phyloP scores from a whole-genome alignment of 805 yeast genomes.

The Lachancea nothofagi region DNA sequence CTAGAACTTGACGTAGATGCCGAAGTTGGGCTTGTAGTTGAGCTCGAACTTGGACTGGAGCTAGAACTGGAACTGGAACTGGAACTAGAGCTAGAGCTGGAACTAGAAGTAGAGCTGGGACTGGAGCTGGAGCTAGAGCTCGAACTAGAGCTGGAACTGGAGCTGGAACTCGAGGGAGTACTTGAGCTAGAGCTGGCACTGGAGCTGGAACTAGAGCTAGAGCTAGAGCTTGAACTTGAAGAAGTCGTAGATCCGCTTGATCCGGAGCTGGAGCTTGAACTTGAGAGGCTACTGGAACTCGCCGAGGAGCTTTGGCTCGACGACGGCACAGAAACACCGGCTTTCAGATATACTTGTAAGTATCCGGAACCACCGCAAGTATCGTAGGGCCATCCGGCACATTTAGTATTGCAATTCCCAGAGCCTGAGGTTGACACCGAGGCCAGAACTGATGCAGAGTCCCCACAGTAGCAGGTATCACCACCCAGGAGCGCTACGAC shows the following conservation, averaged over 20 bases:
- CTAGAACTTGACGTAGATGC: slow-evolving; percentile 8
- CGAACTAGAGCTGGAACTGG: slow-evolving; percentile 7
- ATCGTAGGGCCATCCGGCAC: slow-evolving; percentile 60
- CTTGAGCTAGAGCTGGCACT: slow-evolving; percentile 13
- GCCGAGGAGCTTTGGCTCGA: slow-evolving; percentile 15
- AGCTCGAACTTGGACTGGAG: slow-evolving; percentile 15
- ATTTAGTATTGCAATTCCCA: slow-evolving; percentile 39
- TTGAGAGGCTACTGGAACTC: slow-evolving; percentile 4
- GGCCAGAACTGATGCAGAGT: slow-evolving; percentile 22
- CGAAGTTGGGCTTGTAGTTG: slow-evolving; percentile 11
- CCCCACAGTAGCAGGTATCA: slow-evolving; percentile 62
- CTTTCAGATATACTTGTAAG: slow-evolving; percentile 42
- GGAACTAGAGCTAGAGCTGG: slow-evolving; percentile 9
- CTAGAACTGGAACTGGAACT: slow-evolving; percentile 10
- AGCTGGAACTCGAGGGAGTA: slow-evolving; percentile 14
- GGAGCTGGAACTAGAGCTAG: slow-evolving; percentile 7
- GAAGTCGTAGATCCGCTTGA: slow-evolving; percentile 13
- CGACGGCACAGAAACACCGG: slow-evolving; percentile 28
- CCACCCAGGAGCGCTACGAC: slow-evolving; percentile 52
- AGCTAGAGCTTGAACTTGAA: slow-evolving; percentile 9
- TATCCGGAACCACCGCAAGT: slow-evolving; percentile 58
- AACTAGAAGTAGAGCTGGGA: slow-evolving; percentile 6
- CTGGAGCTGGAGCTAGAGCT: slow-evolving; percentile 6
- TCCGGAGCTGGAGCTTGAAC: slow-evolving; percentile 11
- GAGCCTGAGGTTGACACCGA: slow-evolving; percentile 35